Conservation (phyloP, 306 rosid species). For the Vicia faba region DNA sequence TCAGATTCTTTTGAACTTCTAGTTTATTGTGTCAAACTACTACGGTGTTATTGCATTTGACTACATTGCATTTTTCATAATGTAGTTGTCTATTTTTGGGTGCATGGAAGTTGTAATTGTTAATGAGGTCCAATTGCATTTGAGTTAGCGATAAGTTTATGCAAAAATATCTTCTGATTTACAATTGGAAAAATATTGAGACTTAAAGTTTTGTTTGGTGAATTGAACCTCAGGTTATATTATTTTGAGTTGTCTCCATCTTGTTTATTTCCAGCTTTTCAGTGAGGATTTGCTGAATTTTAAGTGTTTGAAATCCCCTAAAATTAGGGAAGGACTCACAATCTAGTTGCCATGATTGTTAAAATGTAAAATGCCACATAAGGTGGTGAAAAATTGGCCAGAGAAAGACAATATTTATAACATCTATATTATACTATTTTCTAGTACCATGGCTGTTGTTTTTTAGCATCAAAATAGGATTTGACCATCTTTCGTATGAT, state of each 20-base stretch:
- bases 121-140: background rate
- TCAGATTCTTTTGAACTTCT: constrained; percentile 21
- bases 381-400: background rate
- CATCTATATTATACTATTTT: background rate
- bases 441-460: background rate
- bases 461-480: background rate
- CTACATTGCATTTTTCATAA: background rate
- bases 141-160: background rate
- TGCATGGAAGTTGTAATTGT: background rate
- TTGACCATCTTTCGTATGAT: background rate
- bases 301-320: background rate
- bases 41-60: constrained; percentile 5
- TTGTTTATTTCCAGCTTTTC: constrained; percentile 2
- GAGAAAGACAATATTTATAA: background rate
- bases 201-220: background rate
- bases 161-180: background rate
- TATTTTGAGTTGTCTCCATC: background rate
- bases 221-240: background rate
- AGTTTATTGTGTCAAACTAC: background rate
- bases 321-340: background rate
- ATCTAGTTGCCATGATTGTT: background rate
- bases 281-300: background rate
- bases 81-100: background rate
- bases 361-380: background rate
- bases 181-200: background rate